phyloP scores from a whole-genome alignment of 164 flowering plant species.

The Aristolochia fimbriata region DNA sequence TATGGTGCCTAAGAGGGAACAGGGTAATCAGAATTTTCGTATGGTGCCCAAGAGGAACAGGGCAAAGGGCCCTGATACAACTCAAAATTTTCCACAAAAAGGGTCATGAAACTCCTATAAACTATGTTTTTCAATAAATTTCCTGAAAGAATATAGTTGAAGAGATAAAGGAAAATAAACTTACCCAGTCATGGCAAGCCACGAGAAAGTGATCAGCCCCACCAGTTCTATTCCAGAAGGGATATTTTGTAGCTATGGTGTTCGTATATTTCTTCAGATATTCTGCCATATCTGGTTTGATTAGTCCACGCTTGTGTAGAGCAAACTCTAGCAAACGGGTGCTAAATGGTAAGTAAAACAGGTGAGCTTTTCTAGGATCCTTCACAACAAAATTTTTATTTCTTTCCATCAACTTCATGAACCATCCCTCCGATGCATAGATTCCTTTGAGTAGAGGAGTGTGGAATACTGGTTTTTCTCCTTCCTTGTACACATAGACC shows the following conservation, averaged over 20 bases:
- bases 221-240: constrained; percentile 13
- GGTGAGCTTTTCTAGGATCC: constrained; percentile 14
- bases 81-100: no score
- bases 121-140: no score
- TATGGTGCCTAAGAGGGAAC: constrained; percentile 16
- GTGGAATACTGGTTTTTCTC: constrained; percentile 13
- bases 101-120: no score
- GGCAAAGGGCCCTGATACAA: no score
- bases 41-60: no score
- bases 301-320: constrained; percentile 2
- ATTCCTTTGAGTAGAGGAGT: constrained; percentile 12
- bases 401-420: constrained; percentile 12
- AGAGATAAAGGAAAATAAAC: background rate
- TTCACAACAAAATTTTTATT: constrained; percentile 10
- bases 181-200: constrained; percentile 16
- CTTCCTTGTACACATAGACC: constrained; percentile 11
- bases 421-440: constrained; percentile 15
- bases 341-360: constrained; percentile 12
- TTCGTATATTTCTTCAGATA: constrained; percentile 5
- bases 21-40: constrained; percentile 1
- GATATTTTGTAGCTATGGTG: constrained; percentile 9
- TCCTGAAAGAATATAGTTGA: no score
- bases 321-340: constrained; percentile 3
- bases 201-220: constrained; percentile 14
- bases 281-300: background rate